Base-by-base conservation (phyloP, 148 eudicot species). In the Persicaria maculosa region DNA sequence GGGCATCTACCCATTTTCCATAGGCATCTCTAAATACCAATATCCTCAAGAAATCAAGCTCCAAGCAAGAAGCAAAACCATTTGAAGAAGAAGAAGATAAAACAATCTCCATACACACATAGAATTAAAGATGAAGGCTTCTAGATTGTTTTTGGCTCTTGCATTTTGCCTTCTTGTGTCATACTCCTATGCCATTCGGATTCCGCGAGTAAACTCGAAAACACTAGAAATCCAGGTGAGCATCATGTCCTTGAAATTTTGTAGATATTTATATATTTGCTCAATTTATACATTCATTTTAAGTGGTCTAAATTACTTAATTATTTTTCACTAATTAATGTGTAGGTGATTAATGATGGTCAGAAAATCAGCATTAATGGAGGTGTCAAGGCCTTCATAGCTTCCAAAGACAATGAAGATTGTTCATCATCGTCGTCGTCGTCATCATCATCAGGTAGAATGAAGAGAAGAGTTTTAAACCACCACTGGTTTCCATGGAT, bases 401-500 rank as follows among this genome's bases (percentile, higher is more conserved):
- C 70, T 40, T 65, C 17, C 70, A 65, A 65, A 43, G 70, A 65
- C 15, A 65, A 5, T 14, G 47, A 65, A n/a, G 70, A 65, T 65
- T 65, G 46, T 36, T 65, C 70, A 65, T 65, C 70, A 65, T 36
- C 69, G 36, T 64, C 45, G n/a, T 65, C 46, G 14, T 65, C 70
- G 40, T 65, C 70, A 65, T 36, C 70, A 65, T 65, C 46, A 40
- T 65, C 70, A 65, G 70, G 70, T 65, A 65, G 70, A 43, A 15
- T 40, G 77, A 78, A 64, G 72, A 72, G 19, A 72, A 46, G 55
- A 71, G 52, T 25, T 72, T 62, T 22, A 62, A n/a, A 57, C 55
- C 81, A 81, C 69, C 82, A 86, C 40, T 73, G 71, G 85, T 80
- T 86, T 71, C 89, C 89, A 77, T 76, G 73, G 57, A 72, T 86